Conservation (phyloP, 225 moss, liverwort and hornwort genomes). For the Pseudisothecium myosuroides region DNA sequence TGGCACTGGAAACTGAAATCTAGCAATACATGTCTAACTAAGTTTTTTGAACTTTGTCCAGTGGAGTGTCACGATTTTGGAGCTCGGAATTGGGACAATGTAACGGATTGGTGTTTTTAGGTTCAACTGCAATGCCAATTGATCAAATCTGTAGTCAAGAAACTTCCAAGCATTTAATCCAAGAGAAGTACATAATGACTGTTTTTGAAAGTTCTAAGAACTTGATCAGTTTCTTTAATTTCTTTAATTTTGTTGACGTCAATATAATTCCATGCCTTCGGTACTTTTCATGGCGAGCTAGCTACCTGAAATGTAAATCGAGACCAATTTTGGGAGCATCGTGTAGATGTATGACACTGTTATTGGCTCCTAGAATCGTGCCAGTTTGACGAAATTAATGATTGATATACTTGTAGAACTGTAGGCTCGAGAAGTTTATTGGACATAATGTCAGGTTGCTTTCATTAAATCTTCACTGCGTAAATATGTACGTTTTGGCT, state of each 20-base stretch:
- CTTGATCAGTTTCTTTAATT: not conserved
- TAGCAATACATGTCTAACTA: not conserved
- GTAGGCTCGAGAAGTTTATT: not conserved
- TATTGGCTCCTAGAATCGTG: not conserved
- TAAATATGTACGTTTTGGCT: not conserved
- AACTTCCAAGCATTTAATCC: not conserved
- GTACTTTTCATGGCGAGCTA: not conserved
- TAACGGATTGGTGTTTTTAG: not conserved
- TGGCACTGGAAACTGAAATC: no score
- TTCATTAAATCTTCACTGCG: not conserved
- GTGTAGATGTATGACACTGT: not conserved
- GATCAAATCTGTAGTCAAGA: not conserved
- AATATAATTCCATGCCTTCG: not conserved
- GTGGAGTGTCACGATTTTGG: not conserved
- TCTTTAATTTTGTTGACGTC: not conserved
- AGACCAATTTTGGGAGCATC: not conserved
- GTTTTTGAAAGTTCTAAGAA: not conserved
- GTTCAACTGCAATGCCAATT: not conserved
- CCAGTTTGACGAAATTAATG: not conserved
- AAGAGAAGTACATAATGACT: not conserved
- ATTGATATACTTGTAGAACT: not conserved
- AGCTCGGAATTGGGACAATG: not conserved
- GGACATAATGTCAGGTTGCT: not conserved
- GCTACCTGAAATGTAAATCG: not conserved
- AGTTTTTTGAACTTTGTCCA: not conserved